Conservation (phyloP, 169 alveolate species). For the Neospora caninum region DNA sequence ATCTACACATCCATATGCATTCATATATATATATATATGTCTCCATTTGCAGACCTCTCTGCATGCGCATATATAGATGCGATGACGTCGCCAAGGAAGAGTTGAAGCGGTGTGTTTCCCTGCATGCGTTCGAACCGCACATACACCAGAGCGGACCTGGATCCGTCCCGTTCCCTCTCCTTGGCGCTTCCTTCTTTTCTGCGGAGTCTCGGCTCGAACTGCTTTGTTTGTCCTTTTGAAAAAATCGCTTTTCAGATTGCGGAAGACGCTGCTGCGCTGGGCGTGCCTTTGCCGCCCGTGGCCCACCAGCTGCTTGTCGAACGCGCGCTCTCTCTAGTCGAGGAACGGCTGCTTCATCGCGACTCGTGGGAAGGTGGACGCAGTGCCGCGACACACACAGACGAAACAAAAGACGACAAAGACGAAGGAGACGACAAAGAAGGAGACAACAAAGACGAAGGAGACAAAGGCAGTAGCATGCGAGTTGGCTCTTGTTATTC, state of each 20-base stretch:
- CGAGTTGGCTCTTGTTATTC: neutral
- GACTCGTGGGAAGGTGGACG: too few relatives aligned
- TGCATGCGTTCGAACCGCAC: too few relatives aligned
- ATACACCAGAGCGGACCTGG: too few relatives aligned
- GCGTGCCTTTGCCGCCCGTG: conserved; percentile 12
- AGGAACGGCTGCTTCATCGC: neutral
- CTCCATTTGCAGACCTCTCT: neutral
- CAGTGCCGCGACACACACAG: neutral
- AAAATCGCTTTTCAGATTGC: neutral
- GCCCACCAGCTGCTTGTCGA: neutral
- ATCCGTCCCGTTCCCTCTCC: too few relatives aligned
- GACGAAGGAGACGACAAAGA: neutral
- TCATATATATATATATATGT: neutral
- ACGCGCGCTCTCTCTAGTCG: neutral
- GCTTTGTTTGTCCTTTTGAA: too few relatives aligned
- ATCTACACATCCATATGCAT: neutral
- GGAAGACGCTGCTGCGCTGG: conserved; percentile 14
- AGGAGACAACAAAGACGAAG: neutral
- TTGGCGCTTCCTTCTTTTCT: neutral
- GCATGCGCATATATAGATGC: neutral
- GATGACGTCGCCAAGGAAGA: neutral
- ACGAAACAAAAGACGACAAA: neutral
- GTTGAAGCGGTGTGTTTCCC: neutral
- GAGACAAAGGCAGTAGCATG: neutral
- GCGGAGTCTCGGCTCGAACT: neutral